Percentiles rank a stretch among this genome's conserved stretches.
phyloP scores from a whole-genome alignment of 306 rosid genomes.

The Inga laurina region DNA sequence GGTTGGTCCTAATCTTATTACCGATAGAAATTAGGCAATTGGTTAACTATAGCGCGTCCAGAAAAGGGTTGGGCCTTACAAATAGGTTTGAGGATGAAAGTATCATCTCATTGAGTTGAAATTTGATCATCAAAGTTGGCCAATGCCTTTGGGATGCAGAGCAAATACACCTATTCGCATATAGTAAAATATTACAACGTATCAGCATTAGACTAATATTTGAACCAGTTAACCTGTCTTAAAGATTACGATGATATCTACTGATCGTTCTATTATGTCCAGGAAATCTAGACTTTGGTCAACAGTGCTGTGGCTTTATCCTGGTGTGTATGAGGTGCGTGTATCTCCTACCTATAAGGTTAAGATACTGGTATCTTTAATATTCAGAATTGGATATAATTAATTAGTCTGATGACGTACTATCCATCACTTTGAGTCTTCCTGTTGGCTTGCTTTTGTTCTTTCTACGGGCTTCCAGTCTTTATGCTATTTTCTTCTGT shows the following conservation, averaged over 20 bases:
- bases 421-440: background rate
- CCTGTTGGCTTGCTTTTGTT: background rate
- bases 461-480: background rate
- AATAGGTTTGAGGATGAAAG: background rate
- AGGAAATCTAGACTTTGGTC: conserved; percentile 78
- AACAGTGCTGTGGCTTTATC: conserved; percentile 84
- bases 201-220: conserved; percentile 7
- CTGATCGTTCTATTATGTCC: conserved; percentile 38
- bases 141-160: conserved; percentile 22
- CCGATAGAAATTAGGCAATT: conserved; percentile 11
- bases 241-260: conserved; percentile 18
- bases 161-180: conserved; percentile 18
- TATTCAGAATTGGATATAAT: conserved; percentile 6
- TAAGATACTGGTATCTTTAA: conserved; percentile 7
- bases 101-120: conserved; percentile 25
- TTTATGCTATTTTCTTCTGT: background rate
- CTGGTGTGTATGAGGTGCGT: conserved; percentile 91
- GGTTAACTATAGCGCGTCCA: background rate
- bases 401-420: conserved; percentile 2
- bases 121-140: conserved; percentile 24
- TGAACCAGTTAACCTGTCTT: conserved; percentile 7
- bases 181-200: background rate
- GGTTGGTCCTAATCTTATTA: conserved; percentile 6
- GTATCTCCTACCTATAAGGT: conserved; percentile 31
- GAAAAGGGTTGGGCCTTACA: background rate